A percentile compares a stretch with the other conserved stretches of the same genome.
phyloP scores from a whole-genome alignment of 148 eudicot species.

The Vaccinium myrtillus region DNA sequence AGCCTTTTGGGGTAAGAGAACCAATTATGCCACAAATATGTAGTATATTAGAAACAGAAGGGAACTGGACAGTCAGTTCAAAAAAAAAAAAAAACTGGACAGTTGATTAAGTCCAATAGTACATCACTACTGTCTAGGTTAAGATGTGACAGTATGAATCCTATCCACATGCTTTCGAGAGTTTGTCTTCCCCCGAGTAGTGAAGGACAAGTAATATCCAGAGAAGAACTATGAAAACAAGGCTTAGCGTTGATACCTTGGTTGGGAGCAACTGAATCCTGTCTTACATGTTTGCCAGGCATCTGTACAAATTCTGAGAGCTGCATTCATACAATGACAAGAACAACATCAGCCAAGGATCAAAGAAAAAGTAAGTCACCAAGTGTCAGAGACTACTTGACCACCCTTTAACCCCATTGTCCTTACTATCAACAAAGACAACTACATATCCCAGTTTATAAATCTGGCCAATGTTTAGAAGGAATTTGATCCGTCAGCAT shows the following conservation, averaged over 20 bases:
- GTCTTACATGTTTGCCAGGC: slow-evolving; percentile 17
- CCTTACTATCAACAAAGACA: not conserved
- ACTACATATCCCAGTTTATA: not conserved
- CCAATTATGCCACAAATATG: too few species aligned
- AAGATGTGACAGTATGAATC: not conserved
- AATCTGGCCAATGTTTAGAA: not conserved
- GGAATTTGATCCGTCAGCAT: not conserved
- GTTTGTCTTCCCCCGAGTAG: not conserved
- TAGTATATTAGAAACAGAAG: not conserved
- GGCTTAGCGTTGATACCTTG: slow-evolving; percentile 27
- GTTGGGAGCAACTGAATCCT: not conserved
- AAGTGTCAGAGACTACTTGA: slow-evolving; percentile 1
- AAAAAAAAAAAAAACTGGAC: too few species aligned
- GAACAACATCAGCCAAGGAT: slow-evolving; percentile 7
- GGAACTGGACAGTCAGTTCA: not conserved
- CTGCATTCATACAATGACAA: slow-evolving; percentile 17
- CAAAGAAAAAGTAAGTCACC: not conserved
- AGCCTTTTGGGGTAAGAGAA: not conserved
- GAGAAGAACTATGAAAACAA: not conserved
- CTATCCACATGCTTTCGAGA: not conserved
- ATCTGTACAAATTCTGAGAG: slow-evolving; percentile 17
- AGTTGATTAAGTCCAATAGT: not conserved
- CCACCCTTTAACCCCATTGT: not conserved
- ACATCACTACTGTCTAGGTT: not conserved
- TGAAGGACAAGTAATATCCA: not conserved